Evolutionary conservation across 2,329 filamentous ascomycete species (phyloP).

Genomic region (Onygenales sp.): DNA sequence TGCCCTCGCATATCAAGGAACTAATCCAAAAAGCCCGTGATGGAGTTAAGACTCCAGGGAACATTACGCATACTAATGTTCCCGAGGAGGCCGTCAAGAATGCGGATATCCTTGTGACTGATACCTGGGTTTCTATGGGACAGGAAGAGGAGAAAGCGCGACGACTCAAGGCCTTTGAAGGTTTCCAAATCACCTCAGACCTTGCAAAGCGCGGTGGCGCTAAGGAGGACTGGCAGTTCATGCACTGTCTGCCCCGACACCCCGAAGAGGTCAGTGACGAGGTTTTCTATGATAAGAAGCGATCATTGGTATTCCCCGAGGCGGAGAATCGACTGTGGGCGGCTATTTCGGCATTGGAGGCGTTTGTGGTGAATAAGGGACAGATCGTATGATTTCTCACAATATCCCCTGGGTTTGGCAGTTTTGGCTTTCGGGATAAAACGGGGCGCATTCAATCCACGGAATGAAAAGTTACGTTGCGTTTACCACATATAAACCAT

Average conservation of each 20-base stretch:
- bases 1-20: constrained; percentile 63
- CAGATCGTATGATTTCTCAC: constrained; percentile 34
- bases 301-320: constrained; percentile 84
- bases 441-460: too few relatives aligned
- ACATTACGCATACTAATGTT: constrained; percentile 62
- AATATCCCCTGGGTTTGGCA: too few relatives aligned
- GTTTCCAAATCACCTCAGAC: constrained; percentile 85
- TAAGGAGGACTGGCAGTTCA: constrained; percentile 87
- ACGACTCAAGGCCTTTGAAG: constrained; percentile 70
- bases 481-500: too few relatives aligned
- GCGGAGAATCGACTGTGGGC: constrained; percentile 93
- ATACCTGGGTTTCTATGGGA: constrained; percentile 98
- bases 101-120: constrained; percentile 85
- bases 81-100: constrained; percentile 78
- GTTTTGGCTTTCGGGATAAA: too few relatives aligned
- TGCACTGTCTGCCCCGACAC: constrained; percentile 94
- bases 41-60: constrained; percentile 51
- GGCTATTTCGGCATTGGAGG: constrained; percentile 75
- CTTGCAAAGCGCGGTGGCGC: constrained; percentile 77
- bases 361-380: constrained; percentile 90
- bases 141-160: constrained; percentile 78
- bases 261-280: constrained; percentile 88
- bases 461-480: too few relatives aligned
- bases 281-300: constrained; percentile 71
- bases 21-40: constrained; percentile 58